These are phyloP conservation scores for Antitrichia curtipendula DNA, from an alignment of 225 moss, liverwort and hornwort species.

Conservation along the genomic window DNA sequence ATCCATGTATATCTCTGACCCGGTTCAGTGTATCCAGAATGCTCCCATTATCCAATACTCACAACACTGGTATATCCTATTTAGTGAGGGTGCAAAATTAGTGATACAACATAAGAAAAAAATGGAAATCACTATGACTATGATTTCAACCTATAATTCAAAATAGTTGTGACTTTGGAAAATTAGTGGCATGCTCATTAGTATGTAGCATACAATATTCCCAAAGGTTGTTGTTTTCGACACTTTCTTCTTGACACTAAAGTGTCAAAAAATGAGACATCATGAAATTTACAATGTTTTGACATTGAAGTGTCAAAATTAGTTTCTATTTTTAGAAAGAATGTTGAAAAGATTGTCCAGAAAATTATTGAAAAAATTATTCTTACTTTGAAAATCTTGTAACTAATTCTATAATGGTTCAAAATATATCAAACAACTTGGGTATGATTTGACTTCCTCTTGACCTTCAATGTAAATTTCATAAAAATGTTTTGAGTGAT, in stretches of 20 bases:
- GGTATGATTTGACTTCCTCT: background rate
- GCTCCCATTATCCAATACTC: background rate
- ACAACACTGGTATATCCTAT: background rate
- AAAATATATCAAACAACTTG: rapidly evolving
- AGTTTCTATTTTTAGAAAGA: background rate
- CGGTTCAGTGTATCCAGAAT: background rate
- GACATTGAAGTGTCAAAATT: background rate
- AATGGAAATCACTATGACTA: background rate
- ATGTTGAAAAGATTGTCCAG: background rate
- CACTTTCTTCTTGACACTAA: background rate
- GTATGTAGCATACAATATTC: too few species aligned
- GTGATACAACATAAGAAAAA: background rate
- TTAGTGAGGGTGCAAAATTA: background rate
- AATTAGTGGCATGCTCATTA: background rate
- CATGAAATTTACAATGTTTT: too few species aligned
- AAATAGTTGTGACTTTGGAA: background rate
- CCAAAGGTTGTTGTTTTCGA: background rate
- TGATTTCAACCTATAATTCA: background rate
- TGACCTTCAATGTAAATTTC: background rate
- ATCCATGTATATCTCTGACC: background rate
- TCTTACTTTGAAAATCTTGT: background rate
- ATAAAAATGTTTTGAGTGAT: rapidly evolving
- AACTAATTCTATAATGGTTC: background rate
- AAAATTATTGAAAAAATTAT: background rate
- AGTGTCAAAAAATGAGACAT: too few species aligned